Conservation (phyloP, 1,284 basidiomycete species). For the Moesziomyces parantarcticus region DNA sequence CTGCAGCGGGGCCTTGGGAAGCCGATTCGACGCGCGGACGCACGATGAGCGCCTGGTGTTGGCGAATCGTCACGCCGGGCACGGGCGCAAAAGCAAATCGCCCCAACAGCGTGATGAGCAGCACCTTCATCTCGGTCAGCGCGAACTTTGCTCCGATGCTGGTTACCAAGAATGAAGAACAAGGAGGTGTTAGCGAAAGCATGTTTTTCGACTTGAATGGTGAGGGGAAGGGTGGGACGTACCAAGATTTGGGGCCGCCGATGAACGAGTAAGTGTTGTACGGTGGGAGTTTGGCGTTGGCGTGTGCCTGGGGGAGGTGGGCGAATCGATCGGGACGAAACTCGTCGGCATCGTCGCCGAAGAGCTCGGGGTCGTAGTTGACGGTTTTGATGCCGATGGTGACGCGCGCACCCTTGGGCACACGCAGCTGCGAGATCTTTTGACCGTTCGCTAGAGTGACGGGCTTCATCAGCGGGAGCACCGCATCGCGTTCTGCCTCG, state of each 20-base stretch:
- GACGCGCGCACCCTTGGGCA: slow-evolving; percentile 52
- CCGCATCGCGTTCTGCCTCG: slow-evolving; percentile 39
- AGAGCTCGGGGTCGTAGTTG: slow-evolving; percentile 51
- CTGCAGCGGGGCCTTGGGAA: slow-evolving; percentile 4
- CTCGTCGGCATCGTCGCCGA: slow-evolving; percentile 54
- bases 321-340: slow-evolving; percentile 62
- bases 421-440: slow-evolving; percentile 37
- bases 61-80: slow-evolving; percentile 25
- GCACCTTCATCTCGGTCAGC: slow-evolving; percentile 49
- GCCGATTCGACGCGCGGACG: slow-evolving; percentile 32
- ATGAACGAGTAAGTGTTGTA: slow-evolving; percentile 45
- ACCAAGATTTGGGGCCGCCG: slow-evolving; percentile 51
- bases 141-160: slow-evolving; percentile 53
- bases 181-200: too few relatives aligned
- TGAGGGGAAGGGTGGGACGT: not conserved
- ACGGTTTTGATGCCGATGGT: slow-evolving; percentile 57
- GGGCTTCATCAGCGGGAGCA: slow-evolving; percentile 54
- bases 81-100: slow-evolving; percentile 35
- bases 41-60: slow-evolving; percentile 48
- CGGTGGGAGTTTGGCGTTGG: slow-evolving; percentile 44
- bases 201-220: not conserved
- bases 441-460: slow-evolving; percentile 68
- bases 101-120: slow-evolving; percentile 34
- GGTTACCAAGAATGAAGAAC: not conserved
- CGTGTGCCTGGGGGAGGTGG: slow-evolving; percentile 40